Conservation (phyloP, 805 yeast species). For the Myxozyma neglecta region DNA sequence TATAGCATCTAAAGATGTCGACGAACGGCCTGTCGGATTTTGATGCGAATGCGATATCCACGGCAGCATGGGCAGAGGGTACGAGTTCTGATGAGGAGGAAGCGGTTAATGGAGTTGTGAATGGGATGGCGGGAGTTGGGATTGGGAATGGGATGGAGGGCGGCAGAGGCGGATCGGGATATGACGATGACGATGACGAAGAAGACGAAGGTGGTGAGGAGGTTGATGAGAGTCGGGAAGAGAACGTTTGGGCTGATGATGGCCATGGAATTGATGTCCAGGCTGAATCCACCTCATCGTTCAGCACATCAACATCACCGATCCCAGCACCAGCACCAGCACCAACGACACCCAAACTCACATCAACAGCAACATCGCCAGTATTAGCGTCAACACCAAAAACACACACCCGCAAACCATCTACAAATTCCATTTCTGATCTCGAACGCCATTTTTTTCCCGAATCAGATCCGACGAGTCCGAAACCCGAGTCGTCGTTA, state of each 20-base stretch:
- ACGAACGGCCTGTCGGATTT: too few relatives aligned
- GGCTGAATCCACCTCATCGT: background rate
- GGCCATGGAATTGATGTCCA: background rate
- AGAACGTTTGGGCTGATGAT: slow-evolving; percentile 2
- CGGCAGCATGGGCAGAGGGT: too few relatives aligned
- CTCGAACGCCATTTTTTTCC: slow-evolving; percentile 28
- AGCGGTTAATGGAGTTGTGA: too few relatives aligned
- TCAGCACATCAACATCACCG: background rate
- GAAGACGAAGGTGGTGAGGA: background rate
- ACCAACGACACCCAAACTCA: background rate
- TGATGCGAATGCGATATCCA: too few relatives aligned
- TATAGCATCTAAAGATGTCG: too few relatives aligned
- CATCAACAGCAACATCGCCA: background rate
- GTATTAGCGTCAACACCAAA: background rate
- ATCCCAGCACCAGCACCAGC: background rate
- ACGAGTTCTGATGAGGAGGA: too few relatives aligned
- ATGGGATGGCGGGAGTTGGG: background rate
- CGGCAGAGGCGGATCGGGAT: background rate
- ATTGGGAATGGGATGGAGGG: slow-evolving; percentile 5
- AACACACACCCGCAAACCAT: background rate
- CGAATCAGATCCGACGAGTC: slow-evolving; percentile 1
- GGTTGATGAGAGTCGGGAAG: background rate
- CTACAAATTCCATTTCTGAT: slow-evolving; percentile 6
- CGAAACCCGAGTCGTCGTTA: background rate
- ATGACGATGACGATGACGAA: background rate